Evolutionary conservation across 169 alveolate species (phyloP).

Genomic region (Theileria annulata): DNA sequence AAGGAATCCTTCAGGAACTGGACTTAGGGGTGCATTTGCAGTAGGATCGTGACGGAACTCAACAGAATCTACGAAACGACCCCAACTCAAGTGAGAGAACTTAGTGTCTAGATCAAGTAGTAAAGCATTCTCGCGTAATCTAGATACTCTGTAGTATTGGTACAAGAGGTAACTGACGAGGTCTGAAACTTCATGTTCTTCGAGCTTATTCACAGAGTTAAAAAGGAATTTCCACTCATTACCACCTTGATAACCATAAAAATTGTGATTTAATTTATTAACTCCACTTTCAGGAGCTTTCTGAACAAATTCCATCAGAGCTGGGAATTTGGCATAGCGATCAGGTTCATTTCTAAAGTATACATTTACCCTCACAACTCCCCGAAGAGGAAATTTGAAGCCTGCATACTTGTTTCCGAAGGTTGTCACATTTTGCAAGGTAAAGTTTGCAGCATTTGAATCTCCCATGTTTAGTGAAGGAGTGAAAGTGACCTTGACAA

Average conservation of each 20-base stretch:
- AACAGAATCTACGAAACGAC: constrained; percentile 1
- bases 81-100: constrained; percentile 21
- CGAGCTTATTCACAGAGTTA: not conserved
- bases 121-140: not conserved
- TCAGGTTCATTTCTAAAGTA: constrained; percentile 9
- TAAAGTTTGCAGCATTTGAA: not conserved
- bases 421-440: not conserved
- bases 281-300: not conserved
- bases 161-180: not conserved
- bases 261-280: not conserved
- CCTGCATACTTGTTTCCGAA: not conserved
- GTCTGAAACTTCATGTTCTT: constrained; percentile 7
- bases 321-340: constrained; percentile 7
- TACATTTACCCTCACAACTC: not conserved
- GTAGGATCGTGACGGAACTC: constrained; percentile 10
- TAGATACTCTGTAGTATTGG: constrained; percentile 6
- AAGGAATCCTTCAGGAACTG: constrained; percentile 18
- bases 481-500: not conserved
- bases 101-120: constrained; percentile 10
- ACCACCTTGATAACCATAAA: constrained; percentile 4
- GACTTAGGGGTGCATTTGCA: not conserved
- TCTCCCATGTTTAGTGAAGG: not conserved
- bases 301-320: constrained; percentile 13
- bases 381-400: constrained; percentile 1
- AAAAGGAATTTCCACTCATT: constrained; percentile 8